These are phyloP conservation scores for Serendipita sp. DNA, from an alignment of 768 basidiomycete genomes.

Conservation along the genomic window DNA sequence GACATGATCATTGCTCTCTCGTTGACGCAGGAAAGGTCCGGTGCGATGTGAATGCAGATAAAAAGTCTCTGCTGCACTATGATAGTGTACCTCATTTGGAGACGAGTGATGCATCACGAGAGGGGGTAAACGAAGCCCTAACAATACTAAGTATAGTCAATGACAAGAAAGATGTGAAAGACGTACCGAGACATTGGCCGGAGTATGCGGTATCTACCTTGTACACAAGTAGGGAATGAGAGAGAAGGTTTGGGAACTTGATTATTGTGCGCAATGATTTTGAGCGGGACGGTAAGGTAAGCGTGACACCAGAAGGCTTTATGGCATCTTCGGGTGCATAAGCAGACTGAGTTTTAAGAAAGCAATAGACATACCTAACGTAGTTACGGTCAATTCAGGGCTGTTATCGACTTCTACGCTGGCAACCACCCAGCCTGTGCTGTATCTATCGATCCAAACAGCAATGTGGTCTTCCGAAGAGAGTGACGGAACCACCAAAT, in stretches of 20 bases:
- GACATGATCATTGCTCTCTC: constrained; percentile 18
- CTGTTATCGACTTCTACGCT: constrained; percentile 33
- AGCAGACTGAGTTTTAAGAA: background rate
- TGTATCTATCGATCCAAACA: background rate
- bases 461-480: background rate
- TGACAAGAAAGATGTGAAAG: background rate
- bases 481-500: background rate
- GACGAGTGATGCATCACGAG: constrained; percentile 49
- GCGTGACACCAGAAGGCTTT: background rate
- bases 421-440: constrained; percentile 34
- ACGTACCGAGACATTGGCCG: constrained; percentile 19
- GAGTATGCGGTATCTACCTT: constrained; percentile 25
- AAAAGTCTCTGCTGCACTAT: constrained; percentile 26
- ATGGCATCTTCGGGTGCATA: background rate
- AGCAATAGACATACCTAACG: background rate
- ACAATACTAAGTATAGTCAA: constrained; percentile 3
- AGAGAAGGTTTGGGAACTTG: constrained; percentile 37
- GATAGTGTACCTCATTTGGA: constrained; percentile 50
- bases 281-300: background rate
- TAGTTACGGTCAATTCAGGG: constrained; percentile 9
- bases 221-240: constrained; percentile 52
- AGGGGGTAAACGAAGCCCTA: constrained; percentile 38
- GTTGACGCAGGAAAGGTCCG: constrained; percentile 38
- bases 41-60: constrained; percentile 49
- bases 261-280: constrained; percentile 27